Base-by-base conservation (phyloP, 495 filamentous ascomycete genomes). In the Hyphodiscus hymeniophilus region DNA sequence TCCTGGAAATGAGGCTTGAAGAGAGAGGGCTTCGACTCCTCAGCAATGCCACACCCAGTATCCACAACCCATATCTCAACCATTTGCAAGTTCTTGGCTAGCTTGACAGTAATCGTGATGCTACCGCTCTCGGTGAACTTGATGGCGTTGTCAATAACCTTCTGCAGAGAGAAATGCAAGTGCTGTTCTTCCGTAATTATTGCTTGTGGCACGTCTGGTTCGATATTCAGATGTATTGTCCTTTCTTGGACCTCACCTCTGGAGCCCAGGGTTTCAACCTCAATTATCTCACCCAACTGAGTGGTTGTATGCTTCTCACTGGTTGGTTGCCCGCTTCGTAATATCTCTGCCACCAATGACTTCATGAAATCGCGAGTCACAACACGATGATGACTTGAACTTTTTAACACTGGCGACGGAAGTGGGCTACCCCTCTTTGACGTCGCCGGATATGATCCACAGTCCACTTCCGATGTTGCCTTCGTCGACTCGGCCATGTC, bases 1-100 rank as follows among this genome's bases (percentile, higher is more conserved):
- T 85, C 77, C 35, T 80, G 74, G 30, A 83, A 75, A 60, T 87
- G 88, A 0, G 85, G 77, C 50, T 83, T 84, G 69, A 89, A 90
- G 1, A 90, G 73, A 35, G 76, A 77, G 0, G 81, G 80, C 45
- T 84, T 55, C 59, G 88, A 88, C 7, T 75, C 78, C 47, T 72
- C 67, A 1, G 82, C 78, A 41, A 90, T 90, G 3, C 85, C 85
- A 41, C 80, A 74, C 2, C 85, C 85, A 13, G 81, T 85, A 63
- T 89, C 85, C 11, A 67, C 63, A 31, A 90, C 72, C 60, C 42
- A 86, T 67, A 62, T 79, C 75, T 49, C 76, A 71, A 49, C 54
- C 61, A 46, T 68, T 72, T 42, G 63, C 47, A 42, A 70, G 73
- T 28, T 43, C n/a, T 30, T 51, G 23, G 32, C 38, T 7, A 80